Evolutionary conservation across 108 stramenopile genomes (phyloP).

Genomic region (Discostella stelligeroides): DNA sequence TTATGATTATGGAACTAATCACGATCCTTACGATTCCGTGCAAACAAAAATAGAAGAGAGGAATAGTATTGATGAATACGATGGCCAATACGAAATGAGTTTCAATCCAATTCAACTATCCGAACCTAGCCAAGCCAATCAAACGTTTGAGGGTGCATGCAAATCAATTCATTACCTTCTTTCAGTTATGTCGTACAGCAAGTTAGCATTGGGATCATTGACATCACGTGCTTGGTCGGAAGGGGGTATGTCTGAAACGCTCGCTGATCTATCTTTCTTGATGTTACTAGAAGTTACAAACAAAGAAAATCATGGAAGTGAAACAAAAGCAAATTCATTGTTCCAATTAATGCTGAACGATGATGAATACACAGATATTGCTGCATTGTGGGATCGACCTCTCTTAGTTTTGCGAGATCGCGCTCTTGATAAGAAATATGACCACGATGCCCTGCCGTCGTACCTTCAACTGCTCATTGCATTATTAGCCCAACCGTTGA

Average conservation of each 20-base stretch:
- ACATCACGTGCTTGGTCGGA: slow-evolving; percentile 43
- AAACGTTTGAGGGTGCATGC: slow-evolving; percentile 40
- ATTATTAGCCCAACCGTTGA: slow-evolving; percentile 20
- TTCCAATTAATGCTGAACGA: not conserved
- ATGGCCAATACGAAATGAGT: slow-evolving; percentile 8
- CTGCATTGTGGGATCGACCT: slow-evolving; percentile 46
- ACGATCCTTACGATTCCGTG: slow-evolving; percentile 6
- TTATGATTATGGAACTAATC: slow-evolving; percentile 37
- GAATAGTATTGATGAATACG: slow-evolving; percentile 4
- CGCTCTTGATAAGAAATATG: slow-evolving; percentile 41
- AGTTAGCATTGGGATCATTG: slow-evolving; percentile 28
- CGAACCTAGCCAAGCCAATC: slow-evolving; percentile 21
- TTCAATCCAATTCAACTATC: slow-evolving; percentile 42
- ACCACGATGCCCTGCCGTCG: slow-evolving; percentile 42
- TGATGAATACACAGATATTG: slow-evolving; percentile 23
- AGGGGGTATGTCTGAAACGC: slow-evolving; percentile 35
- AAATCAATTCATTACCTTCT: slow-evolving; percentile 36
- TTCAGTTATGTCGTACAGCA: slow-evolving; percentile 35
- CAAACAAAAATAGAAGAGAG: not conserved
- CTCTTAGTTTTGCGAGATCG: slow-evolving; percentile 48
- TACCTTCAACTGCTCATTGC: slow-evolving; percentile 47
- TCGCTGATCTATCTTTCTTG: slow-evolving; percentile 48
- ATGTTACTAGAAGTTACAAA: slow-evolving; percentile 37
- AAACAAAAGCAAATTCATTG: slow-evolving; percentile 9
- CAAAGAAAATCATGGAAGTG: slow-evolving; percentile 1